phyloP scores from a whole-genome alignment of 345 rosid species.

The Nephelium lappaceum region DNA sequence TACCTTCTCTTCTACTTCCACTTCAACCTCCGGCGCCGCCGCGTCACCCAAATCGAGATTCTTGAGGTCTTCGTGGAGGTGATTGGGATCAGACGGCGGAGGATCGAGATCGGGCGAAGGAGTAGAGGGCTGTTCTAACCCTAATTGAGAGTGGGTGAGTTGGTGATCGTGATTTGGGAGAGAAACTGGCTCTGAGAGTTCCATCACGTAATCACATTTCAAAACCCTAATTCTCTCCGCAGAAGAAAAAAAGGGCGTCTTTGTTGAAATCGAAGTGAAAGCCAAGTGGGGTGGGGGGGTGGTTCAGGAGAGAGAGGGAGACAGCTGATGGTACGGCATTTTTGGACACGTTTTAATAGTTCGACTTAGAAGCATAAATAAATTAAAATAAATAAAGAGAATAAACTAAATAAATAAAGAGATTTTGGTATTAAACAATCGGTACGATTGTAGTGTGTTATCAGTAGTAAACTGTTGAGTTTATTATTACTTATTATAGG shows the following conservation, averaged over 20 bases:
- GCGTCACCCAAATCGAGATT: constrained; percentile 9
- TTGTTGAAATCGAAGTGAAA: constrained; percentile 4
- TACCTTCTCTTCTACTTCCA: constrained; percentile 12
- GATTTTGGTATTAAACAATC: neutral
- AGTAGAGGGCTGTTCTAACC: neutral
- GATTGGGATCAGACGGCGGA: constrained; percentile 41
- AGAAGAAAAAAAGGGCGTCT: neutral
- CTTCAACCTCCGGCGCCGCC: neutral
- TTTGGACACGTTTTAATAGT: neutral
- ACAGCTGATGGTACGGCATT: neutral
- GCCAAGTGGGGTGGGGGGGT: too few species aligned
- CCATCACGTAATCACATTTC: constrained; percentile 25
- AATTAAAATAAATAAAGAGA: neutral
- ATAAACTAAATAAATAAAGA: neutral
- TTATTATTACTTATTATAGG: too few species aligned
- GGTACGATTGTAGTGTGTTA: too few species aligned
- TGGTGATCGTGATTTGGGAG: constrained; percentile 5
- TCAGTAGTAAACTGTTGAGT: too few species aligned
- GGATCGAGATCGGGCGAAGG: constrained; percentile 20
- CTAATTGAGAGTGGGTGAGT: constrained; percentile 17
- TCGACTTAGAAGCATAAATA: neutral
- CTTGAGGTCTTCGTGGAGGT: neutral
- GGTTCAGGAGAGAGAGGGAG: neutral
- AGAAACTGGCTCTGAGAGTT: constrained; percentile 11
- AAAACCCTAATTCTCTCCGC: constrained; percentile 21